Evolutionary conservation across 2,329 filamentous ascomycete species (phyloP), one percentile per base, ranked within the genome.

Genomic region (Penicillium sp.): DNA sequence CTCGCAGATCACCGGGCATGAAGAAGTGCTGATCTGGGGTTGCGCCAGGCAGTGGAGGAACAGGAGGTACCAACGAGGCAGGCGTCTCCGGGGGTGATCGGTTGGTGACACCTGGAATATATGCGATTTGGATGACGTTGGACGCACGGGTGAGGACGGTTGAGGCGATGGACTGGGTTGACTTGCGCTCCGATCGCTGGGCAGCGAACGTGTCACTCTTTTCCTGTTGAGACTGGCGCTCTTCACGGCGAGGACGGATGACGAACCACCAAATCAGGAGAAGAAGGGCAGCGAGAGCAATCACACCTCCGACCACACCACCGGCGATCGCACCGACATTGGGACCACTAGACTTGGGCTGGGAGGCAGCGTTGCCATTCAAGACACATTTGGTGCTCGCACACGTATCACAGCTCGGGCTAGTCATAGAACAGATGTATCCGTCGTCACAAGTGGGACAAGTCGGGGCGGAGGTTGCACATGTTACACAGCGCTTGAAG

Each of bases 81-180:
- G 90, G 89, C 0, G 90, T 93, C n/a, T 88, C 86, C 5, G 89
- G 88, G 7, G 87, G 86, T 12, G 92, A 91, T 61, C 93, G 85
- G 75, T 96, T 96, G 55, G 90, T 96, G 65, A 97, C 92, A 54
- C 94, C 94, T 13, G 94, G 94, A 61, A 99, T 97, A 73, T 97
- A 99, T 51, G 94, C 94, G 74, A 99, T 99, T 75, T 97, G 94
- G 65, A 99, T 99, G 70, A 99, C 93, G 77, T 99, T 99, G 66
- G 94, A 97, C 45, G 94, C 94, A 57, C 94, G 86, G 16, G 94
- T 97, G 55, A 96, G 83, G 53, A 97, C 91, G 24, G 93, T 97
- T 9, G 92, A 96, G 15, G 94, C 94, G 68, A 99, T 90, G 12
- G 93, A 97, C 65, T 93, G 87, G n/a, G 89, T 89, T 10, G 92